Evolutionary conservation across 225 moss, liverwort and hornwort species (phyloP), one percentile per base, ranked within the genome.

Genomic region (Rhytidiadelphus loreus): DNA sequence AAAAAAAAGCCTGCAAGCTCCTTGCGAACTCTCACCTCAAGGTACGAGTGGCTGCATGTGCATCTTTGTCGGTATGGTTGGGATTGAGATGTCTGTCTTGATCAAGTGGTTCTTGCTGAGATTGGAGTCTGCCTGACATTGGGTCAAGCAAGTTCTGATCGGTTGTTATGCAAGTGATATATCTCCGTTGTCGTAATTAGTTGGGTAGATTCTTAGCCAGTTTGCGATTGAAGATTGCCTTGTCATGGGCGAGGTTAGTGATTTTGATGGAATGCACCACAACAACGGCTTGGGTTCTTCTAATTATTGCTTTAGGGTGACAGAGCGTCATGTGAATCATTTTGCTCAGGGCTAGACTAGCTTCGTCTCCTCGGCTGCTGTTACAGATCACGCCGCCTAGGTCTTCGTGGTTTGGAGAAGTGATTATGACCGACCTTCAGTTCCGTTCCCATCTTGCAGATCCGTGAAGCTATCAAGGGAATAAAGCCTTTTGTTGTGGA

Each of bases 401-500:
- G 33, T 32, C 3, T 32, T 63, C 8, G 1, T 4, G 32, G 8
- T 32, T 8, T 65, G 35, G 10, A 35, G 17, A 35, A 35, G 33
- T 65, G 65, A n/a, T 37, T 66, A 37, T 37, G 37, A 1, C 21
- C 1, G 3, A 66, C 9, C 4, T 35, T 1, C 3, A 68, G 6
- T 68, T n/a, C n/a, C n/a, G n/a, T n/a, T 68, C n/a, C 3, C 7
- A 1, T n/a, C 4, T 21, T n/a, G 25, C 4, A 70, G 5, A 70
- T 70, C 1, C 3, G 5, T 41, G 15, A 71, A 26, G 26, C 70
- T 26, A 26, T 43, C 5, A 4, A 14, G 43, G 43, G 14, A 26
- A 3, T 3, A 43, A 43, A 70, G 9, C 3, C 43, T n/a, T 68
- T n/a, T n/a, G 1, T 2, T 11, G 11, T 65, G 10, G 1, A 2